Evolutionary conservation across 352 stramenopile genomes (phyloP).

Genomic region (Phytopythium delawarense): DNA sequence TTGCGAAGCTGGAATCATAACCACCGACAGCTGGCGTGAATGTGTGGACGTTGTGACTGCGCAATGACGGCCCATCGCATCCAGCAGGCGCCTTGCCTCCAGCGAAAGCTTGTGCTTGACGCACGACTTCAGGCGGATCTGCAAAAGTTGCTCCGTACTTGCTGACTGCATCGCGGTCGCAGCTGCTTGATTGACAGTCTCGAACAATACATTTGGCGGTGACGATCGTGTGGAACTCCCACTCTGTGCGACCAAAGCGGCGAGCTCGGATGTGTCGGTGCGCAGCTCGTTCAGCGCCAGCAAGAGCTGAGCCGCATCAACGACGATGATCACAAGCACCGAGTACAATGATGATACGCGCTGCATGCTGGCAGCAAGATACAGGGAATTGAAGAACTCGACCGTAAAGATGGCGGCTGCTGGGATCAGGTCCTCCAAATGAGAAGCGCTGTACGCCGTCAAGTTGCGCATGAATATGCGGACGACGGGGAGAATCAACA

Average conservation of each 20-base stretch:
- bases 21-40: too few species aligned
- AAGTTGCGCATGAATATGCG: constrained; percentile 22
- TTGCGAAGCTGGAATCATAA: too few species aligned
- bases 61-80: too few species aligned
- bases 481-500: constrained; percentile 18
- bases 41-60: too few species aligned
- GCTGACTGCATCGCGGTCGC: background rate
- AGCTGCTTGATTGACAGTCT: too few species aligned
- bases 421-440: constrained; percentile 17
- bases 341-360: constrained; percentile 10
- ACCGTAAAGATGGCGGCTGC: constrained; percentile 22
- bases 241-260: background rate
- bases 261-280: background rate
- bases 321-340: background rate
- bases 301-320: constrained; percentile 3
- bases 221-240: too few species aligned
- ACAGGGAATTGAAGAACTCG: constrained; percentile 26
- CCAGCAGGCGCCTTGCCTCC: too few species aligned
- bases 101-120: background rate
- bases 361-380: constrained; percentile 32
- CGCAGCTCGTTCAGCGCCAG: background rate
- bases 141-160: background rate
- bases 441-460: constrained; percentile 8
- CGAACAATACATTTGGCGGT: background rate
- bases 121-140: background rate